A percentile compares a stretch with the other conserved stretches of the same genome.
Conservation (phyloP, 495 filamentous ascomycete genomes). For the Penicillium ochrochloron region DNA sequence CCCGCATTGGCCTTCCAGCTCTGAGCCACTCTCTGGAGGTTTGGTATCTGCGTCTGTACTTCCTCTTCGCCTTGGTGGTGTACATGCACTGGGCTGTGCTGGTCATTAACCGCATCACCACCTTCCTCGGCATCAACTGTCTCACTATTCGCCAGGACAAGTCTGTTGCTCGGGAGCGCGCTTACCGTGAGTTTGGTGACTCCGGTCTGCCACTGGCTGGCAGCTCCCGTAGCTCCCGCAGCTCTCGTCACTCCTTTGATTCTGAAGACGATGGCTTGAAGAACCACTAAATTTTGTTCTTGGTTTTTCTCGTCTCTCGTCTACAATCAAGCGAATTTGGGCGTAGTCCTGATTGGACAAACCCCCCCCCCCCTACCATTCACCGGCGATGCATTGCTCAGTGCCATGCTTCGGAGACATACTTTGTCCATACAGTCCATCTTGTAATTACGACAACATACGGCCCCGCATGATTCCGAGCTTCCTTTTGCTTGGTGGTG, state of each 20-base stretch:
- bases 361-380: neutral
- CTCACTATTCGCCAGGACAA: constrained; percentile 79
- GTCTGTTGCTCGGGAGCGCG: constrained; percentile 42
- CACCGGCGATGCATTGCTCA: neutral
- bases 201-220: constrained; percentile 19
- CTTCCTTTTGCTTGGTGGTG: neutral
- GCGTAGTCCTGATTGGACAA: neutral
- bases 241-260: constrained; percentile 6
- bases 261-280: constrained; percentile 28
- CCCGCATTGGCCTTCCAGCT: constrained; percentile 70
- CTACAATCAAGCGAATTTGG: neutral
- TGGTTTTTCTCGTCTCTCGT: neutral
- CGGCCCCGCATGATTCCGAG: neutral
- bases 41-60: constrained; percentile 80
- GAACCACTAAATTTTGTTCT: constrained; percentile 25
- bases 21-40: constrained; percentile 66
- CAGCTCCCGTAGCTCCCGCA: constrained; percentile 12
- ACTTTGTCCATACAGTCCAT: constrained; percentile 17
- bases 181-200: constrained; percentile 46
- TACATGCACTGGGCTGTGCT: constrained; percentile 93
- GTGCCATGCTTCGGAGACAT: neutral
- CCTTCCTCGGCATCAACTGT: constrained; percentile 90
- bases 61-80: constrained; percentile 75
- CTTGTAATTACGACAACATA: constrained; percentile 25
- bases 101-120: constrained; percentile 89